These are phyloP conservation scores for Talaromyces albobiverticillius DNA, from an alignment of 2,329 filamentous ascomycete genomes.

Conservation along the genomic window DNA sequence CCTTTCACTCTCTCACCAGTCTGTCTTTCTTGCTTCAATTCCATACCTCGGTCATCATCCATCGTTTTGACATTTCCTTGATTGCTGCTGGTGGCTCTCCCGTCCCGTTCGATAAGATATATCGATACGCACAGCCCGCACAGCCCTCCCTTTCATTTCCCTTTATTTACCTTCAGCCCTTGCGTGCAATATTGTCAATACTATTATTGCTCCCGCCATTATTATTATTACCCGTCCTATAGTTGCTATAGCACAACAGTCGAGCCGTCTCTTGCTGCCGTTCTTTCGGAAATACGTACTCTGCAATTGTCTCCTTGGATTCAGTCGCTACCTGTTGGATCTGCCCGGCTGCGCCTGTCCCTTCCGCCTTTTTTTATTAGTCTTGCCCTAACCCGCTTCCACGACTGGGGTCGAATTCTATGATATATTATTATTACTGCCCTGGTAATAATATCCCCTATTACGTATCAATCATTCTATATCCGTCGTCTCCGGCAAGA, in stretches of 20 bases:
- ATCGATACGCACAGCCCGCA: slow-evolving; percentile 3
- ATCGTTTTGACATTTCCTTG: not conserved
- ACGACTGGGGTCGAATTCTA: not conserved
- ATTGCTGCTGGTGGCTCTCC: slow-evolving; percentile 31
- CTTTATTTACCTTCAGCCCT: slow-evolving; percentile 11
- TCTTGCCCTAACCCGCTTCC: not conserved
- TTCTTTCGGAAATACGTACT: not conserved
- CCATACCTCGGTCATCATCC: not conserved
- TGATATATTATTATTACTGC: slow-evolving; percentile 1
- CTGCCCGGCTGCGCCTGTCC: slow-evolving; percentile 9
- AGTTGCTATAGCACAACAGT: not conserved
- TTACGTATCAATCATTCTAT: not conserved
- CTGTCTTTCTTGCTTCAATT: not conserved
- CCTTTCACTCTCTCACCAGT: not conserved
- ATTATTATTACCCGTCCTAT: not conserved
- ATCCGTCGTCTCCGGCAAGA: slow-evolving; percentile 8
- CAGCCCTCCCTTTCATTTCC: slow-evolving; percentile 2
- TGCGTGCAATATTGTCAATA: slow-evolving; percentile 1
- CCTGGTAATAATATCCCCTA: slow-evolving; percentile 6
- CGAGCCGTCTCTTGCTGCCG: not conserved
- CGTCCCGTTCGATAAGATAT: not conserved
- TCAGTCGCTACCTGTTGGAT: slow-evolving; percentile 10
- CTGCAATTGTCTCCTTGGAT: not conserved
- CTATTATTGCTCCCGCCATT: not conserved
- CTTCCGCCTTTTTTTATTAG: slow-evolving; percentile 1